Percentiles rank a stretch among this genome's conserved stretches.
These are phyloP conservation scores for Gleditsia sinensis DNA, from an alignment of 306 rosid genomes.

Conservation along the genomic window DNA sequence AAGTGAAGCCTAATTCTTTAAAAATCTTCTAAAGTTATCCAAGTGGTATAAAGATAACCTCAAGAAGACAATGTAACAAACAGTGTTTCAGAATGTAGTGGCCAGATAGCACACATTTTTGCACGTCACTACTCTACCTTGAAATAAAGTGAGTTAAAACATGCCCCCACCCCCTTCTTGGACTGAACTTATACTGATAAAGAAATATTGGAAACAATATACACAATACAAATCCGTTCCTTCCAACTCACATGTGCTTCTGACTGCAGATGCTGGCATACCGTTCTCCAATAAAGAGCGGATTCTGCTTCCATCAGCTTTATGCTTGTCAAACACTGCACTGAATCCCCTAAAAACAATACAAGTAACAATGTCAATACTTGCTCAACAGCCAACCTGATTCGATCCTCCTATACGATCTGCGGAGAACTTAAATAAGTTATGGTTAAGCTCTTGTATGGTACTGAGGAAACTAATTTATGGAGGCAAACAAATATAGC, in stretches of 20 bases:
- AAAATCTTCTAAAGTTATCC: neutral
- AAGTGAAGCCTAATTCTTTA: neutral
- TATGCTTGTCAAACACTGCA: constrained; percentile 44
- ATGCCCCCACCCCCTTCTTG: constrained; percentile 3
- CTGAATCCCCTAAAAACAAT: constrained; percentile 46
- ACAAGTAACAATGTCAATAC: constrained; percentile 28
- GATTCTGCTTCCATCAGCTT: constrained; percentile 81
- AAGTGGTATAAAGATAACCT: neutral
- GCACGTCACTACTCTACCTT: neutral
- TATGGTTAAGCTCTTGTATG: neutral
- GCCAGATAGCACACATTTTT: neutral
- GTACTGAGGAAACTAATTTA: constrained; percentile 12
- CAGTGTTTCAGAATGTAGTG: neutral
- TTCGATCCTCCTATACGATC: neutral
- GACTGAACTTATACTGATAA: neutral
- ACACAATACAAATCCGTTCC: constrained; percentile 20
- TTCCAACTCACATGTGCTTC: constrained; percentile 76
- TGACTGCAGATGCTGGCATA: constrained; percentile 68
- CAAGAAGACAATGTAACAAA: neutral
- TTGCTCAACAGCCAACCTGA: neutral
- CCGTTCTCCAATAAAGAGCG: constrained; percentile 80
- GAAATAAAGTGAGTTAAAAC: neutral
- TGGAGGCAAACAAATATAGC: neutral
- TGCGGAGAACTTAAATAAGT: neutral
- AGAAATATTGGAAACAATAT: too few species aligned